Evolutionary conservation across 2,329 filamentous ascomycete genomes (phyloP).

Genomic region (Bipolaris zeicola): DNA sequence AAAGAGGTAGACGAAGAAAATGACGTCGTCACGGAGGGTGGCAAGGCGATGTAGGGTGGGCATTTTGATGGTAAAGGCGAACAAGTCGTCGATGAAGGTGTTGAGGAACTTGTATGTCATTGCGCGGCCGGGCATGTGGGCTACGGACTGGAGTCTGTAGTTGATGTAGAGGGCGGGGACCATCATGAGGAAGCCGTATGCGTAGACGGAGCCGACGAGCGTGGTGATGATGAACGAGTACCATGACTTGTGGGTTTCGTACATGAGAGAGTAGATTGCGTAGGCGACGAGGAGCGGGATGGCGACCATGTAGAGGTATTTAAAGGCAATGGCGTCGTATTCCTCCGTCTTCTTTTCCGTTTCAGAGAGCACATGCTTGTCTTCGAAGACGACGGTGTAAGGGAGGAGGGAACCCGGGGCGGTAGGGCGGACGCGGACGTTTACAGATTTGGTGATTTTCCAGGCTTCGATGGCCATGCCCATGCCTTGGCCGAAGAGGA

Average conservation of each 20-base stretch:
- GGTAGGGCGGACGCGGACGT: conserved; percentile 78
- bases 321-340: conserved; percentile 97
- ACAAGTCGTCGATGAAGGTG: conserved; percentile 98
- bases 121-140: conserved; percentile 94
- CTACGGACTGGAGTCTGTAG: conserved; percentile 88
- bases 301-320: conserved; percentile 92
- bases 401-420: conserved; percentile 73
- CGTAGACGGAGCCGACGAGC: conserved; percentile 93
- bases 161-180: conserved; percentile 97
- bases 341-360: conserved; percentile 98
- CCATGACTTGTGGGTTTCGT: conserved; percentile 97
- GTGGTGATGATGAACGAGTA: conserved; percentile 96
- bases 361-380: conserved; percentile 94
- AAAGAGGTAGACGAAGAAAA: conserved; percentile 98
- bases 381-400: conserved; percentile 83
- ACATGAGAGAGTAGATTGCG: conserved; percentile 86
- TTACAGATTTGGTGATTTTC: conserved; percentile 96
- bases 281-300: conserved; percentile 88
- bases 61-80: conserved; percentile 99
- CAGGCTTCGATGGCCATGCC: conserved; percentile 80
- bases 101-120: conserved; percentile 99
- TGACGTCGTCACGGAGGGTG: conserved; percentile 91
- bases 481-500: conserved; percentile 87
- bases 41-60: conserved; percentile 89
- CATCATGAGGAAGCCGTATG: conserved; percentile 99